A percentile compares a stretch with the other conserved stretches of the same genome.
Evolutionary conservation across 169 alveolate genomes (phyloP).

Genomic region (Plasmodium cynomolgi): DNA sequence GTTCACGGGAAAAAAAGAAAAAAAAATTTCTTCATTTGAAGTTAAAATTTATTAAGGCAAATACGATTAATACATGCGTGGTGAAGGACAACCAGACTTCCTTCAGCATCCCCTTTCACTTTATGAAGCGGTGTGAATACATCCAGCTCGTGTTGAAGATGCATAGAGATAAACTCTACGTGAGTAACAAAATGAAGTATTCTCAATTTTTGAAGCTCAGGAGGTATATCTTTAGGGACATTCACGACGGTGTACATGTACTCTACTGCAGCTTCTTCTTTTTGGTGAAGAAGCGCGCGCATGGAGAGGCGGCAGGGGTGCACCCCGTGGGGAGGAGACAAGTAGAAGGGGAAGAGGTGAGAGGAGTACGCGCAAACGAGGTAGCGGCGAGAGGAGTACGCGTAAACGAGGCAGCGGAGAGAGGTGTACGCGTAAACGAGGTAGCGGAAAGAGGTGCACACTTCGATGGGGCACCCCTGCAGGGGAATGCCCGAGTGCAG

Average conservation of each 20-base stretch:
- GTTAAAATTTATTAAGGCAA: constrained; percentile 2
- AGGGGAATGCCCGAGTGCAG: background rate
- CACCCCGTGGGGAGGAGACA: background rate
- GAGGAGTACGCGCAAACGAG: background rate
- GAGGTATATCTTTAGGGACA: constrained; percentile 9
- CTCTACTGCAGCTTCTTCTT: constrained; percentile 16
- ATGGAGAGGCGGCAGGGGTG: background rate
- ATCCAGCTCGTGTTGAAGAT: constrained; percentile 10
- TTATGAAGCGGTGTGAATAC: constrained; percentile 28
- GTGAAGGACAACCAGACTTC: constrained; percentile 1
- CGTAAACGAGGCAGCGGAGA: background rate
- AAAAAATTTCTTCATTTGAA: background rate
- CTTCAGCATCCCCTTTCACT: constrained; percentile 38
- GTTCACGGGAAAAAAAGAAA: background rate
- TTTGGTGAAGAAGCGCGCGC: background rate
- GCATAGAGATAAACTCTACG: background rate
- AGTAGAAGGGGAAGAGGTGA: background rate
- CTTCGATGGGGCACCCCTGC: too few species aligned
- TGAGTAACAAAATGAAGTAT: constrained; percentile 42
- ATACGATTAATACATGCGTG: constrained; percentile 1
- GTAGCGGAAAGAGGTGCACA: too few species aligned
- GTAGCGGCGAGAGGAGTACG: background rate
- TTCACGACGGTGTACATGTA: background rate
- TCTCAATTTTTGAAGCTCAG: constrained; percentile 1
- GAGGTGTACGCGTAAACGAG: background rate